These are phyloP conservation scores for Caryopteris hybrid DNA, from an alignment of 305 asterid species.

Conservation along the genomic window DNA sequence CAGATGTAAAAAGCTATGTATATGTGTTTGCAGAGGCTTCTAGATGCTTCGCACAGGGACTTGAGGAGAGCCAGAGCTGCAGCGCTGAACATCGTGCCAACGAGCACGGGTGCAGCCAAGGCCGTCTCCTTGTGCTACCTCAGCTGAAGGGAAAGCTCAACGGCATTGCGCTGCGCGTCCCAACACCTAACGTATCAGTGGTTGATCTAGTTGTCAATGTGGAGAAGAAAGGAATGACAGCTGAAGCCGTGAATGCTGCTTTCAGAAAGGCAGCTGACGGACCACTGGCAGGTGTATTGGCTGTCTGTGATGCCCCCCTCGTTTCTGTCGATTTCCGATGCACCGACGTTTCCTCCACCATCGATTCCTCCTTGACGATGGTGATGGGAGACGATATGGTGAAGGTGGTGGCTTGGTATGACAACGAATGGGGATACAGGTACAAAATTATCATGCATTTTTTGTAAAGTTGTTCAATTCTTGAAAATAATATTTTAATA, in stretches of 20 bases:
- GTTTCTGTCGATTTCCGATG: slow-evolving; percentile 85
- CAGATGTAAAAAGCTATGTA: too few relatives aligned
- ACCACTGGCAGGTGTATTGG: slow-evolving; percentile 64
- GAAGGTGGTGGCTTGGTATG: slow-evolving; percentile 95
- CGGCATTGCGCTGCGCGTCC: slow-evolving; percentile 89
- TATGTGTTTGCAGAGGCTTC: slow-evolving; percentile 69
- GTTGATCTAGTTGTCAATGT: slow-evolving; percentile 85
- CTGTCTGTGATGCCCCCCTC: slow-evolving; percentile 79
- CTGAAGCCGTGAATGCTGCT: slow-evolving; percentile 79
- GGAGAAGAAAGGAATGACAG: slow-evolving; percentile 71
- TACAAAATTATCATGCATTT: slow-evolving; percentile 6
- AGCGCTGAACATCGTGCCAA: slow-evolving; percentile 88
- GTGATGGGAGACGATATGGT: slow-evolving; percentile 99
- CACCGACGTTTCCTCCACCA: slow-evolving; percentile 71
- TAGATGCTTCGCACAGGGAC: slow-evolving; percentile 91
- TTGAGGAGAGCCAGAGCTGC: slow-evolving; percentile 88
- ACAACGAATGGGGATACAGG: slow-evolving; percentile 99
- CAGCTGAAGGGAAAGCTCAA: slow-evolving; percentile 90
- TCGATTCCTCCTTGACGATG: slow-evolving; percentile 88
- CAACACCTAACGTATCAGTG: slow-evolving; percentile 91
- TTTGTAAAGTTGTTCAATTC: neutral
- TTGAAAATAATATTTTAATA: too few relatives aligned
- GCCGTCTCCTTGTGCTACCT: slow-evolving; percentile 91
- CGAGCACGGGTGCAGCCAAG: slow-evolving; percentile 95
- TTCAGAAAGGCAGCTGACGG: slow-evolving; percentile 85